A percentile compares a stretch with the other conserved stretches of the same genome.
These are phyloP conservation scores for Nemania sp. DNA, from an alignment of 2,329 filamentous ascomycete species.

Conservation along the genomic window DNA sequence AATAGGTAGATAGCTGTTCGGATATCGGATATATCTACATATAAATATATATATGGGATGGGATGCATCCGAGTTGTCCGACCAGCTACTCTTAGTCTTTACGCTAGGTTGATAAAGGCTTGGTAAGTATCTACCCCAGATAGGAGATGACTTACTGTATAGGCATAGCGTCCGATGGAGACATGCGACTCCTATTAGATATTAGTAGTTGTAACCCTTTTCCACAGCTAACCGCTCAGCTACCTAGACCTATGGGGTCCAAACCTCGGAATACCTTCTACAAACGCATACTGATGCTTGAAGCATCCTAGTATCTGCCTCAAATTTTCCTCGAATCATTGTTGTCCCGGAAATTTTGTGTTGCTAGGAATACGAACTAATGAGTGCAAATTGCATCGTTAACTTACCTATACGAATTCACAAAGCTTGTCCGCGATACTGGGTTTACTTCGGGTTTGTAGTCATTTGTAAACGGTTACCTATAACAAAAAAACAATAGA, in stretches of 20 bases:
- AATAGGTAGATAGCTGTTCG: too few species aligned
- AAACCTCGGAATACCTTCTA: constrained; percentile 9
- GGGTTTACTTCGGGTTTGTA: not conserved
- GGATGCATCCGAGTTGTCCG: too few species aligned
- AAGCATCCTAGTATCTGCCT: not conserved
- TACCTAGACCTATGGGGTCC: constrained; percentile 3
- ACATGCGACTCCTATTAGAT: constrained; percentile 8
- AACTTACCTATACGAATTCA: not conserved
- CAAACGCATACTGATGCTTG: not conserved
- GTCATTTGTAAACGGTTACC: constrained; percentile 2
- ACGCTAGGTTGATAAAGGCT: too few species aligned
- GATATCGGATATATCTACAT: not conserved
- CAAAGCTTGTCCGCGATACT: not conserved
- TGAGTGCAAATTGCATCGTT: not conserved
- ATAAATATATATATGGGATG: too few species aligned
- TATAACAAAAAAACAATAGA: not conserved
- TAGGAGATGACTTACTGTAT: constrained; percentile 2
- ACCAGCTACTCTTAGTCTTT: too few species aligned
- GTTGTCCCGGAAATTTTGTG: not conserved
- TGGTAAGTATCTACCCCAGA: not conserved
- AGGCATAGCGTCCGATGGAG: constrained; percentile 7
- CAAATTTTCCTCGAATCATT: not conserved
- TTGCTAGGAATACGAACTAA: not conserved
- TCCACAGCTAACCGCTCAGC: not conserved
- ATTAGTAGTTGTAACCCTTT: constrained; percentile 10